Base-by-base conservation (phyloP, 1,284 basidiomycete species). In the Trichosporon sp. region DNA sequence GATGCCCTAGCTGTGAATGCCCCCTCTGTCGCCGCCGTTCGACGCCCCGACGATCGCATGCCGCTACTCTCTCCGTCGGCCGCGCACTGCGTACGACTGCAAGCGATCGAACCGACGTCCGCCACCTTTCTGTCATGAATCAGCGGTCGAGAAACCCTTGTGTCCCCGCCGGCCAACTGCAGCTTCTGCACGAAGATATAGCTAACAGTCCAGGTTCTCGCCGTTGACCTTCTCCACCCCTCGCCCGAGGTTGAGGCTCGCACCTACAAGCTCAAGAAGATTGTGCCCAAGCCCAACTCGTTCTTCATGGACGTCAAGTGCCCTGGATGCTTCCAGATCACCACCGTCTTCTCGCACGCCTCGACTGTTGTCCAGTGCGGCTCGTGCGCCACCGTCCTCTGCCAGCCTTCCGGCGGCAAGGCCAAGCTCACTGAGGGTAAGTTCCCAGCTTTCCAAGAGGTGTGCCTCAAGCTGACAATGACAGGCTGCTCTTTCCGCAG, bases 221-320 rank as follows among this genome's bases (percentile, higher is more conserved):
- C 95, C 84, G 85, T 98, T 84, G 97, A 99, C 86, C 92, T 99
- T 84, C 91, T 99, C 84, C 93, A 99, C 91, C 96, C 95, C 78
- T 92, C 93, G 74, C 85, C 89, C 79, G 92, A 95, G 84, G 86
- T 90, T 78, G 91, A 95, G 87, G 90, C 87, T 85, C 90, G 87
- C 86, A 92, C 90, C 85, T 93, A 98, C 91, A 99, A 99, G 89
- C 92, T 98, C 86, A 99, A 99, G 90, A 91, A 95, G 84, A 90
- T 99, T 80, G 97, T 99, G 79, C 97, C 98, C 86, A 92, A 90
- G 74, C 94, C 94, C 75, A 94, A 97, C 87, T 97, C 95, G 62
- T 98, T 95, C 87, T 99, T 98, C 87, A 99, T 99, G 97, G 97
- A 99, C 84, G 95, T 99, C 81, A 99, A 99, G 87, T 99, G 96